Evolutionary conservation across 768 basidiomycete genomes (phyloP), one percentile per base, ranked within the genome.

Genomic region (Lepiota venenata): DNA sequence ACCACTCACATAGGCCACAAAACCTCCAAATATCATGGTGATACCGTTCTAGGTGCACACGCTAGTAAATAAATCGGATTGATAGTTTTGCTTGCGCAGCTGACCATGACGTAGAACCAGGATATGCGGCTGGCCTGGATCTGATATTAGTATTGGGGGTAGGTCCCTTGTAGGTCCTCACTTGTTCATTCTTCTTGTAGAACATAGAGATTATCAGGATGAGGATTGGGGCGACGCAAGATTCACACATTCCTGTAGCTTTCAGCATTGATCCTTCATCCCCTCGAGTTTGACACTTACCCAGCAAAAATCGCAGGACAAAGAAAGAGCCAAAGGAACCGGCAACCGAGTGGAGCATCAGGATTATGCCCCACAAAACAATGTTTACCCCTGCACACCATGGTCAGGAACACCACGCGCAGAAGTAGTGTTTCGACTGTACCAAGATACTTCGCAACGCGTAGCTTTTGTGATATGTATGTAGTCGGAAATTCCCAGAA

Each of bases 151-250:
- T 9, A 20, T 37, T n/a, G 27, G 40, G 20, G 27, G 20, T 27
- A 43, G 21, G 46, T 12, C 38, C 18, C 27, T 15, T 3, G 3
- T n/a, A 53, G 25, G 27, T 32, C 2, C 36, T 14, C 29, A 74
- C 79, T 71, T 86, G 83, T 59, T 85, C 84, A 47, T 82, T 71
- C 66, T 85, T 85, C 71, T 80, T 82, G 68, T 85, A 86, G 62
- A 85, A 86, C 79, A 84, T 83, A 9, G 81, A 78, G 39, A 85
- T 75, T 37, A 85, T 75, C 48, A 85, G 67, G 64, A 87, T 81
- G 32, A 86, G 69, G 59, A 76, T 81, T 0, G 85, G 85, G 4
- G 82, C 76, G 12, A 85, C 85, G 60, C 83, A 84, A 57, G 75
- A 76, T 64, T 87, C 85, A 61, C 80, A 80, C 84, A 85, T 84